Conservation (phyloP, 192 early-diverging fungal species). For the Coemansia sp. region DNA sequence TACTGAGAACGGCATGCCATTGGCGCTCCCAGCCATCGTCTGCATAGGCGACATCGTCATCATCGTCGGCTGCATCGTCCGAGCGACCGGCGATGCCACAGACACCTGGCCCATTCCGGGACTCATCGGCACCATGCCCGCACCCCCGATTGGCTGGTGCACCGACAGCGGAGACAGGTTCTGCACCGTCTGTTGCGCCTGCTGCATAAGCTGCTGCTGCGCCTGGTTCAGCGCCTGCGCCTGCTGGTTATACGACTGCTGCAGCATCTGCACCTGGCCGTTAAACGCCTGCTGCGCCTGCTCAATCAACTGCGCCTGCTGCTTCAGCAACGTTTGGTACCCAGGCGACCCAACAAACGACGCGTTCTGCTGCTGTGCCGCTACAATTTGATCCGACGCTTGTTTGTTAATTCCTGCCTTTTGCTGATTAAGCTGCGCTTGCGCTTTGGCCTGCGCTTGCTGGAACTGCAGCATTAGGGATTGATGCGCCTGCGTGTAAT, state of each 20-base stretch:
- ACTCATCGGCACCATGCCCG: constrained; percentile 15
- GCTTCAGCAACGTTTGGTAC: constrained; percentile 39
- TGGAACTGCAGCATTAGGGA: constrained; percentile 29
- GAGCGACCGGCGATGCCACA: constrained; percentile 21
- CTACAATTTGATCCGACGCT: constrained; percentile 21
- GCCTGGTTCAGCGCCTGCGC: constrained; percentile 27
- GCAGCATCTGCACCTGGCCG: constrained; percentile 26
- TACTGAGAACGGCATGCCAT: constrained; percentile 6
- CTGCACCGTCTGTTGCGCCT: constrained; percentile 13
- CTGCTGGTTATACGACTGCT: constrained; percentile 40
- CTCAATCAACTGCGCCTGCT: constrained; percentile 47
- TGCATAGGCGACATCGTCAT: constrained; percentile 10
- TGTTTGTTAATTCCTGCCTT: constrained; percentile 36
- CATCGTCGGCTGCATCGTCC: constrained; percentile 6
- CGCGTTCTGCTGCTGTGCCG: constrained; percentile 43
- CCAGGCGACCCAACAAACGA: constrained; percentile 31
- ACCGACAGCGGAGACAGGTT: constrained; percentile 17
- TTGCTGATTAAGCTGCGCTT: constrained; percentile 34
- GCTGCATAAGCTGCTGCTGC: constrained; percentile 21
- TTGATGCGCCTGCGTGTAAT: constrained; percentile 23
- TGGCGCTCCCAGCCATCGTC: constrained; percentile 9
- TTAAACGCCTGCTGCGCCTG: constrained; percentile 37
- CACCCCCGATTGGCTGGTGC: constrained; percentile 1
- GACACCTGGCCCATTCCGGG: constrained; percentile 20
- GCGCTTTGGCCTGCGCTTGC: constrained; percentile 36